These are phyloP conservation scores for Tillandsia leiboldiana DNA, from an alignment of 176 grass and related monocot species.

Conservation along the genomic window DNA sequence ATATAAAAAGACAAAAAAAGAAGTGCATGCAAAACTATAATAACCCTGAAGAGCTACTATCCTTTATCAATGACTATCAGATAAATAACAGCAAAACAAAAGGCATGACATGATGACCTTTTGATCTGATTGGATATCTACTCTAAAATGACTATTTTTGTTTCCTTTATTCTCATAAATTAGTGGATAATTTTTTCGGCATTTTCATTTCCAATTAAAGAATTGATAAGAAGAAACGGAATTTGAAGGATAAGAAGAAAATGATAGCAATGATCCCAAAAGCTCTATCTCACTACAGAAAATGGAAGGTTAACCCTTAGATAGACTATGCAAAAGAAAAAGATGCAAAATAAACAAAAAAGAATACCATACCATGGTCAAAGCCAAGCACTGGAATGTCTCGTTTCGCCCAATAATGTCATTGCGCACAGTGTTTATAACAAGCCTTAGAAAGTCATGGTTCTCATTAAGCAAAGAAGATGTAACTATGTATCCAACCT, in stretches of 20 bases:
- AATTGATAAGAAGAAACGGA: background rate
- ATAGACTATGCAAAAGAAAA: conserved; percentile 10
- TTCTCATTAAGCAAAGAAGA: conserved; percentile 93
- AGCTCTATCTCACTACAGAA: too few species aligned
- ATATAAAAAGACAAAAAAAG: background rate
- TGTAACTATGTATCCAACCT: conserved; percentile 98
- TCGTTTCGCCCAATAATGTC: conserved; percentile 99
- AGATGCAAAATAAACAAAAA: background rate
- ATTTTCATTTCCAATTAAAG: background rate
- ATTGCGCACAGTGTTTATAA: conserved; percentile 97
- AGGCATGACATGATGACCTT: background rate
- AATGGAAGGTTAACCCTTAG: background rate
- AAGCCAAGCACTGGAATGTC: conserved; percentile 92
- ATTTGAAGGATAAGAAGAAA: background rate
- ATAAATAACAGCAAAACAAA: background rate
- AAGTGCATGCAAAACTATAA: too few species aligned
- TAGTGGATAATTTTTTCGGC: background rate
- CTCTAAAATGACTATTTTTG: background rate
- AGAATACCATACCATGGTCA: conserved; percentile 75
- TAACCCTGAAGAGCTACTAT: too few species aligned
- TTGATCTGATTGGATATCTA: too few species aligned
- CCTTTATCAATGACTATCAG: too few species aligned
- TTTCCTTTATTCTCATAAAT: background rate
- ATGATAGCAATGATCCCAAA: background rate
- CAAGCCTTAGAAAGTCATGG: conserved; percentile 94